These are phyloP conservation scores for Paratrimastix pyriformis DNA, from an alignment of 78 protist species.

Conservation along the genomic window DNA sequence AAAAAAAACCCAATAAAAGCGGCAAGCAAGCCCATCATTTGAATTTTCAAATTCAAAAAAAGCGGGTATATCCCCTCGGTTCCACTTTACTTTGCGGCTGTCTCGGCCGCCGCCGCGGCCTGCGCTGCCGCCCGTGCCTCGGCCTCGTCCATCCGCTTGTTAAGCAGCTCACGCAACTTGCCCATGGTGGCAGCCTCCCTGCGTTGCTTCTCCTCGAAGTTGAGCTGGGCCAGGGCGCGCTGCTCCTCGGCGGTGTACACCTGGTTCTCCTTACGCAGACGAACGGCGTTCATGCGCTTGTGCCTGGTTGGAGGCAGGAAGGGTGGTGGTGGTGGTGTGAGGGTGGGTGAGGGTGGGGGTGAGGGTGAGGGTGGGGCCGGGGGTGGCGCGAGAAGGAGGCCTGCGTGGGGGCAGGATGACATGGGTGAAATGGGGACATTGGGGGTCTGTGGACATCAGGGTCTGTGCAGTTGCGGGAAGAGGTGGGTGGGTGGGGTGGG, in stretches of 20 bases:
- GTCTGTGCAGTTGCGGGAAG: too few species aligned
- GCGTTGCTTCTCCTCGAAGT: constrained; percentile 59
- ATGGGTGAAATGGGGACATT: too few species aligned
- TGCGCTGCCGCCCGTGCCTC: constrained; percentile 1
- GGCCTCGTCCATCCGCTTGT: neutral
- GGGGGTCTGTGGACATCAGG: too few species aligned
- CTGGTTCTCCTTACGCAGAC: constrained; percentile 79
- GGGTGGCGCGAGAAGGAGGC: too few species aligned
- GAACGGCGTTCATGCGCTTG: constrained; percentile 88
- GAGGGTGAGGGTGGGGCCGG: too few species aligned
- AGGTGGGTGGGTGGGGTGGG: too few species aligned
- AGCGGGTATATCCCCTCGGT: neutral
- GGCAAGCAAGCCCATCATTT: neutral
- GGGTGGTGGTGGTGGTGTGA: too few species aligned
- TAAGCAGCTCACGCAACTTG: constrained; percentile 39
- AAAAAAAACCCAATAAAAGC: neutral
- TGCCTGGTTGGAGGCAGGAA: too few species aligned
- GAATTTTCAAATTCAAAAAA: too few species aligned
- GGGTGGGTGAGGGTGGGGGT: too few species aligned
- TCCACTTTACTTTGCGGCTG: neutral
- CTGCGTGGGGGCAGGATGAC: too few species aligned
- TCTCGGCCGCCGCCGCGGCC: neutral
- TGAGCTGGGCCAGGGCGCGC: constrained; percentile 62
- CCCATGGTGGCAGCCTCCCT: constrained; percentile 45
- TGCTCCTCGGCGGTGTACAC: constrained; percentile 75